Conservation (phyloP, 2,329 filamentous ascomycete genomes). For the Furcasterigmium furcatum region DNA sequence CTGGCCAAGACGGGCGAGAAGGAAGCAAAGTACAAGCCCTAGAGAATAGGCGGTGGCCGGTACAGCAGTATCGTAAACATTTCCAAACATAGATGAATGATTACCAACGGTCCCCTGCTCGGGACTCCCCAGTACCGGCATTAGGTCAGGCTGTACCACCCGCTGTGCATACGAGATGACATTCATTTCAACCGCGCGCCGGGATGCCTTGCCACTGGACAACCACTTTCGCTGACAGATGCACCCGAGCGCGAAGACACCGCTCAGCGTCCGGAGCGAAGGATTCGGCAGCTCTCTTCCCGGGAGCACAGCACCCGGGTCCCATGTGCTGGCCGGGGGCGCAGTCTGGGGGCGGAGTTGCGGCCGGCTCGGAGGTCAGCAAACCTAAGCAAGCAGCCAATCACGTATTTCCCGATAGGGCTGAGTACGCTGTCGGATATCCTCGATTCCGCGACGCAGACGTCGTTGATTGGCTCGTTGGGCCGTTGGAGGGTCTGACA, state of each 20-base stretch:
- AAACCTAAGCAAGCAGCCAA: background rate
- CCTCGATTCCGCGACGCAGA: background rate
- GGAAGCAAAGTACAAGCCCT: background rate
- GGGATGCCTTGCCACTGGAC: no score
- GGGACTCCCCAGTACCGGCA: no score
- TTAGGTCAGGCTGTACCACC: no score
- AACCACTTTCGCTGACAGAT: no score
- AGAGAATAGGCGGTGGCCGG: background rate
- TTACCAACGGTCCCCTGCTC: no score
- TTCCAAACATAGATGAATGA: no score
- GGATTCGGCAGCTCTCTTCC: background rate
- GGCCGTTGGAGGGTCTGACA: background rate
- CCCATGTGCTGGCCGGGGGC: background rate
- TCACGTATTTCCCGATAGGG: background rate
- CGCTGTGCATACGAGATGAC: no score
- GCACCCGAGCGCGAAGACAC: no score
- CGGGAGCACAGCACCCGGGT: background rate
- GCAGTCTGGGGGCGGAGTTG: background rate
- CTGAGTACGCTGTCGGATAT: background rate
- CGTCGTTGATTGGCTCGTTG: background rate
- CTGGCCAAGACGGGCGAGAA: background rate
- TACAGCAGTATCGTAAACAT: no score
- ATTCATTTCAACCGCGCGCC: no score
- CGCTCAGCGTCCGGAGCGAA: no score
- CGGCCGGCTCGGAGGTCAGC: background rate